These are phyloP conservation scores for Backusella australiensis DNA, from an alignment of 192 early-diverging fungal species.

Conservation along the genomic window DNA sequence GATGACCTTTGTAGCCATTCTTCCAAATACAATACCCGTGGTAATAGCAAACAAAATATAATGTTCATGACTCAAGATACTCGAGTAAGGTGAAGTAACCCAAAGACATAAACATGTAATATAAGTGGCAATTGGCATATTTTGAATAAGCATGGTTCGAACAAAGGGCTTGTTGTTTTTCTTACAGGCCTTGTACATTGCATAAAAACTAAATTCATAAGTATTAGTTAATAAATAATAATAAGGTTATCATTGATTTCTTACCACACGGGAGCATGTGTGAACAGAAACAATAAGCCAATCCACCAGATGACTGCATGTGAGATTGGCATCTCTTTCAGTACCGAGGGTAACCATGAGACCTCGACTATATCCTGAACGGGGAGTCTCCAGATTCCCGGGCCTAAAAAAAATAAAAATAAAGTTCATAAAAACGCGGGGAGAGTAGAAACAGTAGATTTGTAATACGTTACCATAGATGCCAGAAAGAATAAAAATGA, in stretches of 20 bases:
- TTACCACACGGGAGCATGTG: slow-evolving; percentile 36
- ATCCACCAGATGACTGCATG: slow-evolving; percentile 22
- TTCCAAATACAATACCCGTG: slow-evolving; percentile 80
- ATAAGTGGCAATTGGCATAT: slow-evolving; percentile 65
- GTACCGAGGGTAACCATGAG: slow-evolving; percentile 16
- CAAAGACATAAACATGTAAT: slow-evolving; percentile 63
- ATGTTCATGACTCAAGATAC: slow-evolving; percentile 66
- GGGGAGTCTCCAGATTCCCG: slow-evolving; percentile 17
- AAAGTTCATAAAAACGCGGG: not conserved
- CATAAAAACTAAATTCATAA: slow-evolving; percentile 25
- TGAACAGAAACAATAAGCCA: slow-evolving; percentile 23
- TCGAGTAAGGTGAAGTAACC: slow-evolving; percentile 66
- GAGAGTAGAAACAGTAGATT: not conserved
- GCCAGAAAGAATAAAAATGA: slow-evolving; percentile 62
- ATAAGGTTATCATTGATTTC: not conserved
- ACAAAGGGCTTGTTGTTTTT: slow-evolving; percentile 60
- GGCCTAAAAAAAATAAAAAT: slow-evolving; percentile 5
- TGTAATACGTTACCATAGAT: slow-evolving; percentile 46
- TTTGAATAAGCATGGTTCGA: slow-evolving; percentile 53
- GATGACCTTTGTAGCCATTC: slow-evolving; percentile 88
- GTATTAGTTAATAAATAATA: not conserved
- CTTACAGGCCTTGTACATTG: slow-evolving; percentile 41
- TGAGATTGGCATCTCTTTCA: slow-evolving; percentile 1
- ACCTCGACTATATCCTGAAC: not conserved
- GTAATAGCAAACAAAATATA: slow-evolving; percentile 73